Conservation (phyloP, 1,284 basidiomycete genomes). For the Fistulinella cinereoalba region DNA sequence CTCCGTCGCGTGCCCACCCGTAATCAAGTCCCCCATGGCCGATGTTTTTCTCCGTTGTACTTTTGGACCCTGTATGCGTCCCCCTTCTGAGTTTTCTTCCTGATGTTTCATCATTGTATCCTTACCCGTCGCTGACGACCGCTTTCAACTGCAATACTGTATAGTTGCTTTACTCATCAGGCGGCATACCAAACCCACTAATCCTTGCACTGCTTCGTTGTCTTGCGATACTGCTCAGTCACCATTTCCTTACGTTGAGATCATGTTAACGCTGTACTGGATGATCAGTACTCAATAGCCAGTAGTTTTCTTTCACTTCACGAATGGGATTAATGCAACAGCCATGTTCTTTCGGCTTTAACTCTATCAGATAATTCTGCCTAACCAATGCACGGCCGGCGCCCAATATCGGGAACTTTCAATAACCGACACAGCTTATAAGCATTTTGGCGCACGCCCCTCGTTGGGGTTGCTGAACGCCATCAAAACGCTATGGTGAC, state of each 20-base stretch:
- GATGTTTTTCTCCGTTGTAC: conserved; percentile 4
- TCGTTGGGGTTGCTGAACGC: too few relatives aligned
- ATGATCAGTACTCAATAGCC: conserved; percentile 4
- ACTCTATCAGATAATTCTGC: background rate
- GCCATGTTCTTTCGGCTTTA: background rate
- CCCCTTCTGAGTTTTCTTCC: conserved; percentile 3
- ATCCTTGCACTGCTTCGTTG: conserved; percentile 15
- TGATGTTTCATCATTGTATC: conserved; percentile 24
- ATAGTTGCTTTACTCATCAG: conserved; percentile 41
- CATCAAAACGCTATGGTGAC: conserved; percentile 19
- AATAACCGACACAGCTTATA: conserved; percentile 8
- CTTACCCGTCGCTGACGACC: conserved; percentile 24
- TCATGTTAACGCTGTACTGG: conserved; percentile 12
- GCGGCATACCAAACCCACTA: conserved; percentile 28
- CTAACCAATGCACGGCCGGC: too few relatives aligned
- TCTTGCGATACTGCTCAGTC: conserved; percentile 4
- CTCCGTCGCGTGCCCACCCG: conserved; percentile 23
- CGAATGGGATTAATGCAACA: conserved; percentile 15
- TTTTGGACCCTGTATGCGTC: conserved; percentile 17
- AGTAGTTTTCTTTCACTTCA: background rate
- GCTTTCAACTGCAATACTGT: conserved; percentile 21
- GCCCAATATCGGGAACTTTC: conserved; percentile 7
- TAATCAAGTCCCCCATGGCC: conserved; percentile 5
- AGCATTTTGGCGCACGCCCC: background rate
- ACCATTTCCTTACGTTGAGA: background rate